phyloP scores from a whole-genome alignment of 108 stramenopile genomes.

The Discostella pseudostelligera region DNA sequence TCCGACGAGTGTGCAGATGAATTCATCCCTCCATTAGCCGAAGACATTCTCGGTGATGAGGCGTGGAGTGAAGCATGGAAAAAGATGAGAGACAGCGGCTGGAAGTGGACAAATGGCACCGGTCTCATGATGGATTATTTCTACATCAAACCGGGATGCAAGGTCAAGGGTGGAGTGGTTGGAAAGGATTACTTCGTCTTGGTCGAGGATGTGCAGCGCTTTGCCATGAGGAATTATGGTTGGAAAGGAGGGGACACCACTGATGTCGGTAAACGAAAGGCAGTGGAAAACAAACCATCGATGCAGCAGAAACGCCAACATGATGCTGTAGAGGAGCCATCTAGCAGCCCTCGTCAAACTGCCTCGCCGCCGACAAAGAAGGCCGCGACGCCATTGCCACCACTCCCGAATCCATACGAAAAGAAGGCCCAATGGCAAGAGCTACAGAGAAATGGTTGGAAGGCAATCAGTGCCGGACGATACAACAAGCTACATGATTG shows the following conservation, averaged over 20 bases:
- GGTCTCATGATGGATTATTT: constrained; percentile 44
- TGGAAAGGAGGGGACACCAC: constrained; percentile 16
- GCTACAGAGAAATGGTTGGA: constrained; percentile 31
- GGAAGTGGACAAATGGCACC: constrained; percentile 36
- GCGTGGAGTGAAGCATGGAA: constrained; percentile 35
- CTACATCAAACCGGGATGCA: constrained; percentile 36
- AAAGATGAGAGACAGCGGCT: constrained; percentile 25
- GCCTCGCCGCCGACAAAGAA: background rate
- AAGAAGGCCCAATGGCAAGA: constrained; percentile 20
- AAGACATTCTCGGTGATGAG: constrained; percentile 9
- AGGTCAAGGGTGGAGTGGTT: constrained; percentile 21
- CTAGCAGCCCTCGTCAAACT: background rate
- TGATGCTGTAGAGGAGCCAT: background rate
- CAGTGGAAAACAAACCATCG: background rate
- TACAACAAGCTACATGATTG: constrained; percentile 39
- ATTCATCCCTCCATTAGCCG: constrained; percentile 10
- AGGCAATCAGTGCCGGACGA: constrained; percentile 19
- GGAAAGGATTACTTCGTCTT: constrained; percentile 33
- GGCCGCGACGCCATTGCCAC: background rate
- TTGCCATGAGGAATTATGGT: constrained; percentile 39
- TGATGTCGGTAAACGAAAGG: background rate
- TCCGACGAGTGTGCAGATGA: constrained; percentile 21
- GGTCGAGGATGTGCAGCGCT: constrained; percentile 29
- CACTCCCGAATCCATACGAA: constrained; percentile 6
- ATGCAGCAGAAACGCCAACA: constrained; percentile 1